Evolutionary conservation across 305 asterid genomes (phyloP), one percentile per base, ranked within the genome.

Genomic region (Stenogyne calaminthoides): DNA sequence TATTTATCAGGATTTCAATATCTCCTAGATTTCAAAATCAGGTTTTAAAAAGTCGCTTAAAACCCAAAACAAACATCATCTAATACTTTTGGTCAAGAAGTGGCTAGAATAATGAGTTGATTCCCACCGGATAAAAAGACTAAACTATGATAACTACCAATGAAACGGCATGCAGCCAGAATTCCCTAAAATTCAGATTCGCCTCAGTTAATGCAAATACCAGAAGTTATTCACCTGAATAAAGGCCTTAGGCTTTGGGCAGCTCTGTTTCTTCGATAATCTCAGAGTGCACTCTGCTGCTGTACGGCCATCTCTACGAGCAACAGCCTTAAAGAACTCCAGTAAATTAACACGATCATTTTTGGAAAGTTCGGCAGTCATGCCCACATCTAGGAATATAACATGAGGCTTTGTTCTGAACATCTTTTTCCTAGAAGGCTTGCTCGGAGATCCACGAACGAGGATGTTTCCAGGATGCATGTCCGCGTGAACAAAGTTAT

Each of bases 391-490:
- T 69, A 95, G 86, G 84, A 95, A 93, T 52, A 92, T 76, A 76
- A 95, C 92, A 74, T 91, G 97, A 55, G 98, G 99, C 84, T 91
- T 95, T 18, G 90, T 78, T 84, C 89, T 95, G 78, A 93, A 93
- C 67, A 92, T 77, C 70, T 80, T 86, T 72, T 87, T 89, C 59
- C 85, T 80, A 60, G 90, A 77, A 19, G 89, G 81, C 79, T 86
- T 87, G 80, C 71, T 79, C 78, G 69, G 85, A 69, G 80, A 69
- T 67, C 82, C 91, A 8, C 97, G 91, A 42, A 95, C 97, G 78
- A 95, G 97, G 80, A 95, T 95, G 87, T 95, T 95, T 65, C 99
- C 99, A 39, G 98, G 99, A 80, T 95, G 99, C 97, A 93, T 88
- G 80, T 93, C 99, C 36, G 99, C 99, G 57, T 93, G 99, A 81